Evolutionary conservation across 2,329 filamentous ascomycete species (phyloP), one percentile per base, ranked within the genome.

Genomic region (Paramyrothecium roridum): DNA sequence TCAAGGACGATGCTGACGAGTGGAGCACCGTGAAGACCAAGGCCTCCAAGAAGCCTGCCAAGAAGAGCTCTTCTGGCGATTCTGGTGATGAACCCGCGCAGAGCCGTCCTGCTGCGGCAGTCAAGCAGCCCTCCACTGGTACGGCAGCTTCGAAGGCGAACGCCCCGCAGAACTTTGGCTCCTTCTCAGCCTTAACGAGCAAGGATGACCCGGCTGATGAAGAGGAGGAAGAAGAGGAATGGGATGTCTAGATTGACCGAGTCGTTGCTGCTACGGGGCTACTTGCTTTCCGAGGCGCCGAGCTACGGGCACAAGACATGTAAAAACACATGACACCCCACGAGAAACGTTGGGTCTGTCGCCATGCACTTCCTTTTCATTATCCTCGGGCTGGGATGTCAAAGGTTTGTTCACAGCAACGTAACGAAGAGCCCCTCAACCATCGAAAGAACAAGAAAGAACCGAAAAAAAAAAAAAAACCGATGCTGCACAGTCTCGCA

Each of bases 11-110:
- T 26, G 73, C 69, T 20, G 77, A 80, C 50, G 78, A 84, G 60
- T 88, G 85, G 84, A 84, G 74, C 67, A 84, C 84, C 33, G 85
- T 88, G 51, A 79, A 76, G 65, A 69, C 69, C 57, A 77, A 79
- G 71, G 68, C 68, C 56, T 70, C 75, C 60, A 74, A 76, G 72
- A 74, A 74, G 65, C 67, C 68, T 51, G 56, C 67, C 63, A 74
- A 76, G 70, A 74, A 73, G 63, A 68, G 67, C 30, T 59, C 63
- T 52, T 65, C 72, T 2, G 67, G 62, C 56, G 65, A 66, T n/a
- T 73, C 73, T 8, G 70, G 67, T 20, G 69, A 72, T 46, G 72
- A 77, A 55, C 59, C 63, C 47, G 53, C 63, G 7, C 55, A 64
- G 55, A 57, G 63, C 49, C 69, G 61, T 13, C 61, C 63, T 47